Evolutionary conservation across 768 basidiomycete species (phyloP), one percentile per base, ranked within the genome.

Genomic region (Suillus fuscotomentosus): DNA sequence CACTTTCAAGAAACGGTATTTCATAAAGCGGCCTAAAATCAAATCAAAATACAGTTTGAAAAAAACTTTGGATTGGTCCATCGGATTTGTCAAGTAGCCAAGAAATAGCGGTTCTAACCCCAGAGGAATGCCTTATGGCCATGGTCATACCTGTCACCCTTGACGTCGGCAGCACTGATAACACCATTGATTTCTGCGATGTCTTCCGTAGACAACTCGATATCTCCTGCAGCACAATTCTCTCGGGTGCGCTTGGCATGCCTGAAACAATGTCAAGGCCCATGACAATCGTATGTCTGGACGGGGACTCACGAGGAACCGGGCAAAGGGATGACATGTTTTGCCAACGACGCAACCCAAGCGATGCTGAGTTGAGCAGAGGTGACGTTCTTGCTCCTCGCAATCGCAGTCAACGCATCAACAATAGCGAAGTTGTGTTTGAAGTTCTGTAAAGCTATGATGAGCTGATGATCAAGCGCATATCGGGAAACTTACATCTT

Each of bases 291-390:
- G 55, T 13, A 27, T 39, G 39, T 20, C 20, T 13, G n/a, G 59
- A 66, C 6, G 34, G 24, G 63, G 13, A 77, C 78, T 59, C 67
- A 81, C 80, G 79, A 79, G 9, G 80, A 81, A 24, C 85, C 84
- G 7, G 83, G 83, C 39, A 86, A 77, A 5, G 85, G 84, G 60
- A 86, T 80, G 50, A 83, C 79, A 67, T 82, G 77, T 0, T 69
- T 27, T 3, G 82, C 79, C 5, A 78, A 73, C 0, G 78, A 71
- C 15, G 67, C 55, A 0, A 83, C 81, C 83, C 83, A 83, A 10
- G 77, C 81, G 22, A 83, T 75, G 64, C 69, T 73, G n/a, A 83
- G 74, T 63, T 83, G 82, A 1, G 75, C 79, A 6, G 81, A 72
- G 4, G 81, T 79, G 42, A 84, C 69, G 0, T 76, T 74, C 69